Evolutionary conservation across 1,284 basidiomycete genomes (phyloP).

Genomic region (Erythrobasidium hasegawianum): DNA sequence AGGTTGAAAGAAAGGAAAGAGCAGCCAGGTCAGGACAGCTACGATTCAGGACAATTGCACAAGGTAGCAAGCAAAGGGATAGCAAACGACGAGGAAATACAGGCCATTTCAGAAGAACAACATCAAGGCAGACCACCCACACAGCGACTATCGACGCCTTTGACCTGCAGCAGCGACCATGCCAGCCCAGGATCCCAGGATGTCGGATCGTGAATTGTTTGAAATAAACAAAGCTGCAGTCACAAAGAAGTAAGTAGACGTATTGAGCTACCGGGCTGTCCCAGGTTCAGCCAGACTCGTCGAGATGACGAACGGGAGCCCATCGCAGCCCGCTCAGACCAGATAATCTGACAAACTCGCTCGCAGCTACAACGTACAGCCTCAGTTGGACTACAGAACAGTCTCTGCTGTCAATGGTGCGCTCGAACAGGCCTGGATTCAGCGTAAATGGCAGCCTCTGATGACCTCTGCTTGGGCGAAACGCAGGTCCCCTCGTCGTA

Average conservation of each 20-base stretch:
- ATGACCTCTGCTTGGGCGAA: conserved; percentile 1
- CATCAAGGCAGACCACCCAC: too few species aligned
- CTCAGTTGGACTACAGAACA: conserved; percentile 63
- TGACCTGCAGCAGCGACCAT: neutral
- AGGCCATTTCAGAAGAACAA: too few species aligned
- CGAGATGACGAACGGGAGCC: neutral
- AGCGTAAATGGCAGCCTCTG: neutral
- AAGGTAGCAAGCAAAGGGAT: neutral
- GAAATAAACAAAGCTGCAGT: conserved; percentile 31
- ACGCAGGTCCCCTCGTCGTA: conserved; percentile 65
- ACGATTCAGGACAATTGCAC: neutral
- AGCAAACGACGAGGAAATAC: neutral
- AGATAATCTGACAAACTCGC: neutral
- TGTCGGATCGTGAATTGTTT: conserved; percentile 7
- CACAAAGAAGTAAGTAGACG: conserved; percentile 21
- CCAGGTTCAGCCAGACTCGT: neutral
- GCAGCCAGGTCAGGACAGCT: too few species aligned
- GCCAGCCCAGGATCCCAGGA: conserved; percentile 4
- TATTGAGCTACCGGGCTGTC: too few species aligned
- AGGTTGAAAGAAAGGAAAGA: conserved; percentile 11
- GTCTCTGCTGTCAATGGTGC: conserved; percentile 55
- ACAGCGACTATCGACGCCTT: too few species aligned
- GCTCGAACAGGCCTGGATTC: neutral
- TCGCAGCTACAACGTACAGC: conserved; percentile 58
- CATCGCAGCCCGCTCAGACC: neutral